These are phyloP conservation scores for Trichoderma sp. DNA, from an alignment of 2,329 filamentous ascomycete genomes.

Conservation along the genomic window DNA sequence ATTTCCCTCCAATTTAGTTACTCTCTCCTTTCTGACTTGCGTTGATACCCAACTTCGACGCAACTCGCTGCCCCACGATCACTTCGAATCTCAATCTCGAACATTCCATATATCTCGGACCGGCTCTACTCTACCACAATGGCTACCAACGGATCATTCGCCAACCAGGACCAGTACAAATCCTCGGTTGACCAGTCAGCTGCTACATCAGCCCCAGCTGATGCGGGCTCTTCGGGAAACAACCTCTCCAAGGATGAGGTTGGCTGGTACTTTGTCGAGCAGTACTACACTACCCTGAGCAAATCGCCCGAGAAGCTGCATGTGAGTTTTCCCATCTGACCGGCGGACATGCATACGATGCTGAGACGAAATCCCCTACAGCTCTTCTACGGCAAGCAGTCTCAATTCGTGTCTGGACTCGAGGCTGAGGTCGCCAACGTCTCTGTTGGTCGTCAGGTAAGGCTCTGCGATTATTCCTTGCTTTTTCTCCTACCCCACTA, in stretches of 20 bases:
- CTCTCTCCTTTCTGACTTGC: constrained; percentile 20
- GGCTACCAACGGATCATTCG: constrained; percentile 61
- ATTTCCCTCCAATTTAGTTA: constrained; percentile 16
- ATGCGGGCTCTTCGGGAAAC: constrained; percentile 41
- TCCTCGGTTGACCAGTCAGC: constrained; percentile 44
- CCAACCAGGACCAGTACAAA: constrained; percentile 50
- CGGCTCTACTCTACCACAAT: constrained; percentile 42
- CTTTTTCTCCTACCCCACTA: not conserved
- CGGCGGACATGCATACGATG: not conserved
- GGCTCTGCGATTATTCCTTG: not conserved
- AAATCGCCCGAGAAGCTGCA: constrained; percentile 92
- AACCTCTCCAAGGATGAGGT: constrained; percentile 84
- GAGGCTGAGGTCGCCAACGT: constrained; percentile 89
- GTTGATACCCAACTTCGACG: constrained; percentile 31
- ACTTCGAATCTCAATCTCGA: constrained; percentile 24
- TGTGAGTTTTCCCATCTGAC: constrained; percentile 49
- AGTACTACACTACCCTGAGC: constrained; percentile 98
- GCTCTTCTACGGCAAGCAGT: constrained; percentile 96
- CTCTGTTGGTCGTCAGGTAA: constrained; percentile 81
- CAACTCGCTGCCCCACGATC: constrained; percentile 27
- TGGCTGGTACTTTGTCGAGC: constrained; percentile 99
- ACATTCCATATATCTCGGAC: constrained; percentile 3
- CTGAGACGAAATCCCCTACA: constrained; percentile 36
- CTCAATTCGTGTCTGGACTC: constrained; percentile 88
- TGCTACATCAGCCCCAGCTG: constrained; percentile 41